Evolutionary conservation across 2,329 filamentous ascomycete genomes (phyloP), one percentile per base, ranked within the genome.

Genomic region (Aspergillus brunneoviolaceus): DNA sequence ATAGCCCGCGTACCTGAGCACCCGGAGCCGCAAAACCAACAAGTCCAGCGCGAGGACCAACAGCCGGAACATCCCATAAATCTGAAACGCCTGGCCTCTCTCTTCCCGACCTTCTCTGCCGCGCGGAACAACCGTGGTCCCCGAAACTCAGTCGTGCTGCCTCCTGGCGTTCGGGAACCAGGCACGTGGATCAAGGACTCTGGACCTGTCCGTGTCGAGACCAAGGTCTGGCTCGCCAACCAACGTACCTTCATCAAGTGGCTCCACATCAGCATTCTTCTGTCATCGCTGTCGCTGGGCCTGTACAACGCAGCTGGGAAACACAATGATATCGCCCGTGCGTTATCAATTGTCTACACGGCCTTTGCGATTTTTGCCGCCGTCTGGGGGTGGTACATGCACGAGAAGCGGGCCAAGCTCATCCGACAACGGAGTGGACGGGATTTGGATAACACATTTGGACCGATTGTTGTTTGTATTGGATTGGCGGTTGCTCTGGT

Each of bases 191-290:
- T 99, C 82, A 99, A 99, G 81, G 96, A 99, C 77, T 85, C 89
- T 35, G 94, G 95, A 3, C 90, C 92, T 39, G 85, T 98, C 65
- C 90, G 92, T 72, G 92, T 99, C 59, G 95, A 99, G 79, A 92
- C 92, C 63, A 99, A 99, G 78, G 94, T 99, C 31, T 99, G 95
- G 94, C 88, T 99, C 59, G 95, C 95, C 57, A 99, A 99, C 77
- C 94, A 99, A 79, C 89, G 95, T 63, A 99, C 95, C 0, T 99
- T 97, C 74, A 89, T 99, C 76, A 98, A 97, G 77, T 99, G 95
- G 95, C 91, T 98, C 80, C 93, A 98, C 75, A 92, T 99, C 70
- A 89, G 87, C 63, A 87, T 99, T 52, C 83, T 99, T 14, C 87
- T 99, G 25, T 93, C 92, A 42, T 88, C 89, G 23, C 79, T 99